Evolutionary conservation across 1,139 yeast genomes (phyloP).

Genomic region (Nakaseomyces sp.): DNA sequence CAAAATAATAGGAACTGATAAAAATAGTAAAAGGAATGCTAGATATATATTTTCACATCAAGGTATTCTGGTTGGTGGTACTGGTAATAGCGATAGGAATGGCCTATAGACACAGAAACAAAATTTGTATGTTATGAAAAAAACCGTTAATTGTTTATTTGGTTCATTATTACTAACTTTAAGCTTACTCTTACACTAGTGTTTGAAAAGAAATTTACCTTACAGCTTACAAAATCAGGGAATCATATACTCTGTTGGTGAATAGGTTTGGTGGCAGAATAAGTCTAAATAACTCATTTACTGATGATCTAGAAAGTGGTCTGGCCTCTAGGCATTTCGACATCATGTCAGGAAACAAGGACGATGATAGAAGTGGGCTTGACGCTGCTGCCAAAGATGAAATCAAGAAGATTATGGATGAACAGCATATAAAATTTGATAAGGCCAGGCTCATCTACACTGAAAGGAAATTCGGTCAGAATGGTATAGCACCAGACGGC

Average conservation of each 20-base stretch:
- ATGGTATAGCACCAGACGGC: slow-evolving; percentile 50
- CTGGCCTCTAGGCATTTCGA: slow-evolving; percentile 54
- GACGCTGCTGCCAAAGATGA: slow-evolving; percentile 45
- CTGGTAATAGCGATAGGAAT: neutral
- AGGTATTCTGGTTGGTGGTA: slow-evolving; percentile 1
- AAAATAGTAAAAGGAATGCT: no score
- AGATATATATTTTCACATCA: neutral
- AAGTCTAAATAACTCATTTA: slow-evolving; percentile 36
- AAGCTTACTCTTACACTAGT: no score
- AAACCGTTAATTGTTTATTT: no score
- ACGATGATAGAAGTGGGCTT: slow-evolving; percentile 55
- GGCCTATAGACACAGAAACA: slow-evolving; percentile 2
- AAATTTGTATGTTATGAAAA: slow-evolving; percentile 4
- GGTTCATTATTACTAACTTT: no score
- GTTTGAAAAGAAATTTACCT: no score
- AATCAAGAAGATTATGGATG: slow-evolving; percentile 49
- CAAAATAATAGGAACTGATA: no score
- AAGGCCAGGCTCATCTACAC: slow-evolving; percentile 56
- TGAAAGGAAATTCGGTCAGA: slow-evolving; percentile 38
- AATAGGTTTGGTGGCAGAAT: slow-evolving; percentile 9
- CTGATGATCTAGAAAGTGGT: slow-evolving; percentile 57
- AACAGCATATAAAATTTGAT: slow-evolving; percentile 48
- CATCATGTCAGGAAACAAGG: slow-evolving; percentile 39
- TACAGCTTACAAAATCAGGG: slow-evolving; percentile 2
- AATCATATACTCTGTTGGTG: neutral